Conservation (phyloP, 208 protist species). For the Pavlovales sp. region DNA sequence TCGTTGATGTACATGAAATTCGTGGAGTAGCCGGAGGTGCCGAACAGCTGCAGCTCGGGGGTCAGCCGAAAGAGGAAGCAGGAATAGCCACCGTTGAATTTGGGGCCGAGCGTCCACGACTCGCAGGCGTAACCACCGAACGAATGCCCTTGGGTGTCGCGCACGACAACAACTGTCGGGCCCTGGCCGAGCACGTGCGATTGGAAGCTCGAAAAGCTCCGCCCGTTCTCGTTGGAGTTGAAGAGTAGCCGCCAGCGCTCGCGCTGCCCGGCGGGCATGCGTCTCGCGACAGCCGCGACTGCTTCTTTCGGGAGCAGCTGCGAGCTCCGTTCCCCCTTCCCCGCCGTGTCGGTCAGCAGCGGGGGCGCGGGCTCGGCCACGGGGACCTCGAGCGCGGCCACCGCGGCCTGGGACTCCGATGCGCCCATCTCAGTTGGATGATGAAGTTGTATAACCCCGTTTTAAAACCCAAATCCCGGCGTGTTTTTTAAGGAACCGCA, state of each 20-base stretch:
- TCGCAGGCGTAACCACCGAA: not conserved
- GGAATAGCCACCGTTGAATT: not conserved
- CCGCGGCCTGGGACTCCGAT: no score
- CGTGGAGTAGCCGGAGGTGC: not conserved
- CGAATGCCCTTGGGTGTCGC: not conserved
- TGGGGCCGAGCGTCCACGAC: not conserved
- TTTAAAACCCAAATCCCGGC: no score
- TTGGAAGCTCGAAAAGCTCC: not conserved
- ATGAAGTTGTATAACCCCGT: no score
- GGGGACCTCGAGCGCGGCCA: no score
- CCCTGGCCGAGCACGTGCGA: not conserved
- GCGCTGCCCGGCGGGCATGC: not conserved
- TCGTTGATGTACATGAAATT: slow-evolving; percentile 21
- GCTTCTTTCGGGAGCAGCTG: not conserved
- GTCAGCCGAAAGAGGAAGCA: not conserved
- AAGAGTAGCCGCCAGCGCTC: not conserved
- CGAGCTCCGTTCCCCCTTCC: no score
- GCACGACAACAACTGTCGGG: not conserved
- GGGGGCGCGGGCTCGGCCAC: no score
- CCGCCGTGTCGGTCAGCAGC: not conserved
- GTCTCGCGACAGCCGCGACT: not conserved
- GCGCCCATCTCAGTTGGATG: no score
- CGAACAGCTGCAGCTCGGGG: not conserved
- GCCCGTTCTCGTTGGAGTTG: not conserved
- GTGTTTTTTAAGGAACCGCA: no score